Evolutionary conservation across 768 basidiomycete species (phyloP).

Genomic region (Fibroporia radiculosa): DNA sequence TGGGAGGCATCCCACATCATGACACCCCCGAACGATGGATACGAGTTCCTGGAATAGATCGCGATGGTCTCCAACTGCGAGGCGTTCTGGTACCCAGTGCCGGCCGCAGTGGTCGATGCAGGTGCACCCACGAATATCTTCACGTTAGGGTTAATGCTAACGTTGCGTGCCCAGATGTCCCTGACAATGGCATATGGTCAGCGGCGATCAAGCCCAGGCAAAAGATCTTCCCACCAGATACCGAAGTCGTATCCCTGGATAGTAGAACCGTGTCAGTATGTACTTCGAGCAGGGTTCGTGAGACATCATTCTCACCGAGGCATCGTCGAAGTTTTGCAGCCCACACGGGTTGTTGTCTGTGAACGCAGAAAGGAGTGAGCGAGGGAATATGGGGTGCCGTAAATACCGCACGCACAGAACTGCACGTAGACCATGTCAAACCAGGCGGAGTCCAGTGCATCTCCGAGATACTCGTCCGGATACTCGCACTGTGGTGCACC

Average conservation of each 20-base stretch:
- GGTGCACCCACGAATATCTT: slow-evolving; percentile 39
- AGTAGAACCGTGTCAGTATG: neutral
- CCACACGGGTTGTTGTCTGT: slow-evolving; percentile 40
- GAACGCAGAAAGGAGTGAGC: neutral
- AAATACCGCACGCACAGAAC: slow-evolving; percentile 31
- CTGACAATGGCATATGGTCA: slow-evolving; percentile 18
- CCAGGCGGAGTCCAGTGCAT: slow-evolving; percentile 25
- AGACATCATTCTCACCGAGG: slow-evolving; percentile 34
- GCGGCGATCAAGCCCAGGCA: neutral
- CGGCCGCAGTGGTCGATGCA: slow-evolving; percentile 34
- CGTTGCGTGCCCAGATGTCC: slow-evolving; percentile 37
- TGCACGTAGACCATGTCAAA: slow-evolving; percentile 40
- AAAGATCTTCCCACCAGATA: slow-evolving; percentile 16
- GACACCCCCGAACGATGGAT: slow-evolving; percentile 36
- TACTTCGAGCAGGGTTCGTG: slow-evolving; percentile 1
- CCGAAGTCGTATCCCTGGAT: slow-evolving; percentile 41
- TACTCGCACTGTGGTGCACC: slow-evolving; percentile 34
- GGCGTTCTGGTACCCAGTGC: slow-evolving; percentile 30
- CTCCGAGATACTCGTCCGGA: slow-evolving; percentile 30
- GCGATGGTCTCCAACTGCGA: slow-evolving; percentile 26
- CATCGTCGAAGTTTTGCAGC: slow-evolving; percentile 41
- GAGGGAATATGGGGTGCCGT: slow-evolving; percentile 2
- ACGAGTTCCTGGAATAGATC: slow-evolving; percentile 27
- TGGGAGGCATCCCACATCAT: slow-evolving; percentile 41
- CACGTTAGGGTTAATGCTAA: slow-evolving; percentile 35